Conservation (phyloP, 331 rosid genomes). For the Cucumis variabilis region DNA sequence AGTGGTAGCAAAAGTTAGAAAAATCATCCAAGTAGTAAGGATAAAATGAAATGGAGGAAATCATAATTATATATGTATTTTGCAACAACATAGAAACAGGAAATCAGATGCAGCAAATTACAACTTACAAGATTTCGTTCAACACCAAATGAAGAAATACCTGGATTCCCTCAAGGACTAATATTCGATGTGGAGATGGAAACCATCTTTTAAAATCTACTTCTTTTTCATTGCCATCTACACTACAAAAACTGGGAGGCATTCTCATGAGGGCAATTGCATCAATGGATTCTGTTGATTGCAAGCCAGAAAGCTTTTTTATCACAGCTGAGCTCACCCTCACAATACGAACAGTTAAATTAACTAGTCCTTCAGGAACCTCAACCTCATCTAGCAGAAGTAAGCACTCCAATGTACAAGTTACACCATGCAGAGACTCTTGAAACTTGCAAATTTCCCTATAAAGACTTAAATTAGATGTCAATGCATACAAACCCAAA, state of each 20-base stretch:
- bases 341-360: constrained; percentile 50
- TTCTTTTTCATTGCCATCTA: constrained; percentile 45
- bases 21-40: not conserved
- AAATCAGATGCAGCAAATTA: constrained; percentile 8
- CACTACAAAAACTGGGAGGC: constrained; percentile 58
- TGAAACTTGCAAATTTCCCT: constrained; percentile 84
- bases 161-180: constrained; percentile 93
- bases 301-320: constrained; percentile 79
- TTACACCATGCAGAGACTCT: constrained; percentile 55
- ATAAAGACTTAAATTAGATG: constrained; percentile 34
- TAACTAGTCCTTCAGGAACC: constrained; percentile 64
- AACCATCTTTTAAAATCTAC: constrained; percentile 59
- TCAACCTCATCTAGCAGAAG: constrained; percentile 72
- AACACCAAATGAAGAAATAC: constrained; percentile 41
- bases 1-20: not conserved
- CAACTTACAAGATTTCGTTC: not conserved
- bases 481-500: not conserved
- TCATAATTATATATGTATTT: not conserved
- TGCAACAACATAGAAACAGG: constrained; percentile 25
- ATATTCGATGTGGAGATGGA: constrained; percentile 62
- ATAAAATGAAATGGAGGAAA: not conserved
- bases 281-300: constrained; percentile 75
- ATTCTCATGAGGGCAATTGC: constrained; percentile 80
- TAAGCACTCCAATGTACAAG: constrained; percentile 64
- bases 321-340: constrained; percentile 71